Conservation (phyloP, 768 basidiomycete genomes). For the Sporobolomyces roseus region DNA sequence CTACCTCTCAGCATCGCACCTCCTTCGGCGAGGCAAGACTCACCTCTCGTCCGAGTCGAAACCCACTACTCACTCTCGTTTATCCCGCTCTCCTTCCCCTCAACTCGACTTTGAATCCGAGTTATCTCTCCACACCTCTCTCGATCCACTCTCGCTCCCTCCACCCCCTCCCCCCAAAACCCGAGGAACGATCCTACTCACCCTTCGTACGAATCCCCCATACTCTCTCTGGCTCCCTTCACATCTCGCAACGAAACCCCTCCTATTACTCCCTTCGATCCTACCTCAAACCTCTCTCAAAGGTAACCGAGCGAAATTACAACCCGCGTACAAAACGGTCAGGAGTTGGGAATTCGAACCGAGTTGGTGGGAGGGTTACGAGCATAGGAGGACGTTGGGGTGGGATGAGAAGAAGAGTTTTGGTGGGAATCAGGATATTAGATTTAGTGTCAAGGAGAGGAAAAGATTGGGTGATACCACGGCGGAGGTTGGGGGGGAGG, state of each 20-base stretch:
- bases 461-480: slow-evolving; percentile 1
- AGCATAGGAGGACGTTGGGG: slow-evolving; percentile 92
- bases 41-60: not conserved
- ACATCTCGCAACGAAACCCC: slow-evolving; percentile 44
- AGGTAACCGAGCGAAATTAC: not conserved
- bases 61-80: not conserved
- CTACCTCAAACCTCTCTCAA: slow-evolving; percentile 21
- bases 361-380: slow-evolving; percentile 72
- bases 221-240: slow-evolving; percentile 74
- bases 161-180: slow-evolving; percentile 40
- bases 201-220: slow-evolving; percentile 76
- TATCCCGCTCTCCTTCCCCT: slow-evolving; percentile 9
- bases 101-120: not conserved
- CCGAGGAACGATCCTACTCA: slow-evolving; percentile 77
- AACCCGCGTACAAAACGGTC: slow-evolving; percentile 58
- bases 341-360: slow-evolving; percentile 77
- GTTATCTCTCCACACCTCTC: not conserved
- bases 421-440: slow-evolving; percentile 64
- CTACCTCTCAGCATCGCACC: slow-evolving; percentile 64
- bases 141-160: not conserved
- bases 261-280: slow-evolving; percentile 40
- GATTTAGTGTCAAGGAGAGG: slow-evolving; percentile 31
- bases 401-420: slow-evolving; percentile 62
- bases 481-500: not conserved
- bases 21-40: slow-evolving; percentile 57